phyloP scores from a whole-genome alignment of 176 grass and related monocot genomes.

The Zoysia japonica region DNA sequence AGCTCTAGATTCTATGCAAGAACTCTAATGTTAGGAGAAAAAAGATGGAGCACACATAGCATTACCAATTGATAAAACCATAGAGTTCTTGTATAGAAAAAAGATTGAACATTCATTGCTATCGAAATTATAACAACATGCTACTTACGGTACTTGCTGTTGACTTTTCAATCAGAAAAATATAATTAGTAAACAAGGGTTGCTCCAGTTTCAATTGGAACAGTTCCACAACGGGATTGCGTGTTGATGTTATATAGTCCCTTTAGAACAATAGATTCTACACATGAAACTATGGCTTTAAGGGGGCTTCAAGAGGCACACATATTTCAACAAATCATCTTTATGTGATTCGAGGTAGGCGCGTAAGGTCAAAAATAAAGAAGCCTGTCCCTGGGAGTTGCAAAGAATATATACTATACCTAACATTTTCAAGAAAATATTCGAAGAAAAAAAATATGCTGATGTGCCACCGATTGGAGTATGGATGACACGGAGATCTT shows the following conservation, averaged over 20 bases:
- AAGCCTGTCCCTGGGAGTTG: neutral
- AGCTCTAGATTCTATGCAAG: neutral
- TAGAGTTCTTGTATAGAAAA: no score
- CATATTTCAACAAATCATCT: slow-evolving; percentile 18
- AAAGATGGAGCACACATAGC: neutral
- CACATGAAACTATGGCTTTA: slow-evolving; percentile 27
- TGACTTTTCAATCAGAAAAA: slow-evolving; percentile 9
- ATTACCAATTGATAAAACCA: neutral
- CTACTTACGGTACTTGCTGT: neutral
- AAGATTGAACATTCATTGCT: no score
- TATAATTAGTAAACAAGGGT: slow-evolving; percentile 1
- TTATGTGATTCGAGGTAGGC: slow-evolving; percentile 9
- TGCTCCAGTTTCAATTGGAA: slow-evolving; percentile 40
- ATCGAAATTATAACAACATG: neutral
- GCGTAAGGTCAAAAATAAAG: slow-evolving; percentile 19
- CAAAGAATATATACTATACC: slow-evolving; percentile 49
- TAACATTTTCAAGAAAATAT: slow-evolving; percentile 25
- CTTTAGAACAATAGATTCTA: slow-evolving; percentile 29
- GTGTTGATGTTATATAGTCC: neutral
- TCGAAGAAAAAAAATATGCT: slow-evolving; percentile 14
- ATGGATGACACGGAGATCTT: slow-evolving; percentile 3
- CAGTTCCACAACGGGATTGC: neutral
- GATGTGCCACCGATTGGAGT: slow-evolving; percentile 2
- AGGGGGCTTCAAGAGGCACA: slow-evolving; percentile 27
- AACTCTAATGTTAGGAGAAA: neutral